Evolutionary conservation across 805 yeast genomes (phyloP).

Genomic region (Danielia reshetovae): DNA sequence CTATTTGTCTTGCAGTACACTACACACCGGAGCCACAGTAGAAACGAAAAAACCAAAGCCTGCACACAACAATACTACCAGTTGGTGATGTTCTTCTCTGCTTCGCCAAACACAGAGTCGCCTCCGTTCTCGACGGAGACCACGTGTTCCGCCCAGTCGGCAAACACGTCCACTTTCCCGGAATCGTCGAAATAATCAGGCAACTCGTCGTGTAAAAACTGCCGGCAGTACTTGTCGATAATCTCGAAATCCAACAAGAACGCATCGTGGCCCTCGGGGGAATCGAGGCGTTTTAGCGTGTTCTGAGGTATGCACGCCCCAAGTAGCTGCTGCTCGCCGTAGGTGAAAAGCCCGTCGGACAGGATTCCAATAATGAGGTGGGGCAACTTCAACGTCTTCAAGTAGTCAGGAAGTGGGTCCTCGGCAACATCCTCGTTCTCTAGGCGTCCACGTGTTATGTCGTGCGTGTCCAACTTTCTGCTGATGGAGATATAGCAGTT

Average conservation of each 20-base stretch:
- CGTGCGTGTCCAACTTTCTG: constrained; percentile 92
- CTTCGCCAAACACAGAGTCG: constrained; percentile 84
- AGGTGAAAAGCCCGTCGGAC: constrained; percentile 90
- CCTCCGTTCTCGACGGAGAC: constrained; percentile 42
- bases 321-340: constrained; percentile 82
- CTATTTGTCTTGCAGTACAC: no score
- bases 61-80: constrained; percentile 67
- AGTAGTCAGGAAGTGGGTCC: constrained; percentile 43
- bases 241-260: constrained; percentile 83
- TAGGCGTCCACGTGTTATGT: constrained; percentile 74
- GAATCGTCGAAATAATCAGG: constrained; percentile 51
- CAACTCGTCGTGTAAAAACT: constrained; percentile 57
- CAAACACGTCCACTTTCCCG: constrained; percentile 40
- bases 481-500: constrained; percentile 94
- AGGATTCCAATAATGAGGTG: constrained; percentile 83
- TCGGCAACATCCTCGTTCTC: constrained; percentile 32
- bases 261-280: constrained; percentile 98
- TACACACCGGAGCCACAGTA: no score
- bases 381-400: constrained; percentile 64
- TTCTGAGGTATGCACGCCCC: constrained; percentile 74
- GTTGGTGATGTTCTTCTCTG: constrained; percentile 80
- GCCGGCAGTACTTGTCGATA: constrained; percentile 66
- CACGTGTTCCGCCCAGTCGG: constrained; percentile 39
- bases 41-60: no score
- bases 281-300: constrained; percentile 63